Base-by-base conservation (phyloP, 2,329 filamentous ascomycete species). In the Penicillium vulpinum region DNA sequence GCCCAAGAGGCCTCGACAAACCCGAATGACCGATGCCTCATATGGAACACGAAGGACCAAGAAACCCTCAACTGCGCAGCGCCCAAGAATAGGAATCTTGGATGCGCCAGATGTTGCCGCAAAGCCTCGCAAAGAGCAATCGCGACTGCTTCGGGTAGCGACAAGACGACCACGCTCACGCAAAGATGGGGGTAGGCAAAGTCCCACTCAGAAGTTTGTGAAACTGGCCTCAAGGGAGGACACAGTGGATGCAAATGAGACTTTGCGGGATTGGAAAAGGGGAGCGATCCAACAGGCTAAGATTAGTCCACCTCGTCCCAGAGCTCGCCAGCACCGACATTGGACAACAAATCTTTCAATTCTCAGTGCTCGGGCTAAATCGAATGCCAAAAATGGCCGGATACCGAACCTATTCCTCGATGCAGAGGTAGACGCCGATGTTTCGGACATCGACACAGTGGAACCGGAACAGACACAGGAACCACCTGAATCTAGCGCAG, bases 61-160 rank as follows among this genome's bases (percentile, higher is more conserved):
- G 53, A 67, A 63, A 60, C 61, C 36, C 49, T 62, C 62, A 9
- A 57, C 45, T 59, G 52, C 22, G 54, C 40, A 35, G 24, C 43
- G 63, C 26, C 70, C 73, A 7, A 69, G 62, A 41, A 63, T 79
- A 43, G 80, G 83, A 57, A 80, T 87, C 18, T 65, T 85, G 7
- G 84, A 86, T 72, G 74, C 75, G n/a, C 65, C 74, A 61, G 64
- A 73, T 68, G 62, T 77, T 58, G 58, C 67, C 28, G 58, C 66
- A 21, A 61, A 61, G 4, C 53, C 64, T 40, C 61, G 60, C 31
- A 55, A 63, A 55, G 62, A 76, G 8, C 73, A 77, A 36, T 82
- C 85, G 9, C 77, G 78, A 22, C 87, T 87, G 52, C 71, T 87
- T 6, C 78, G 78, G 51, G 67, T 88, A 56, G 85, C 85, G 33